Conservation (phyloP, 1,139 yeast species). For the Geotrichum restrictum region DNA sequence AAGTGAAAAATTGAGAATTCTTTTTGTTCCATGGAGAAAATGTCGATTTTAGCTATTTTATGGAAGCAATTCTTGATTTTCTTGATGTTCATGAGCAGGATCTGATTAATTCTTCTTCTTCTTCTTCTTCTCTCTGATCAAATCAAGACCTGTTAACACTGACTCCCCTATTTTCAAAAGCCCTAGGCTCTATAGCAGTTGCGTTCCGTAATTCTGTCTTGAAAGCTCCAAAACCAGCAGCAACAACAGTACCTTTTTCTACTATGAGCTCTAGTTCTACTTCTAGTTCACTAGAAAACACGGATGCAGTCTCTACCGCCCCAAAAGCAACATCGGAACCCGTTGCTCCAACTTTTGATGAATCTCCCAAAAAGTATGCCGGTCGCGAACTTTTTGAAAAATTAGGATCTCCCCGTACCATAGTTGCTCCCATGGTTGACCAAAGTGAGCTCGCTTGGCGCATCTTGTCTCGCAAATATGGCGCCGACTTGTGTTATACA, state of each 20-base stretch:
- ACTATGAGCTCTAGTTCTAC: no score
- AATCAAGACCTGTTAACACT: background rate
- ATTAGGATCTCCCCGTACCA: conserved; percentile 71
- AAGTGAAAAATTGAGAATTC: background rate
- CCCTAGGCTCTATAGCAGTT: conserved; percentile 10
- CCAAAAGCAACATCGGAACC: no score
- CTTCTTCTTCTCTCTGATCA: no score
- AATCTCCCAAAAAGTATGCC: conserved; percentile 19
- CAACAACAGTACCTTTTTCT: no score
- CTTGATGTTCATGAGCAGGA: no score
- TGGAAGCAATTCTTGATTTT: no score
- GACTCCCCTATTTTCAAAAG: conserved; percentile 5
- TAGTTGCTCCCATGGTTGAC: conserved; percentile 99
- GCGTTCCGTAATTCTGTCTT: conserved; percentile 1
- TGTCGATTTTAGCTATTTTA: no score
- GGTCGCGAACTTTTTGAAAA: conserved; percentile 71
- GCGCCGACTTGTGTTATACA: conserved; percentile 90
- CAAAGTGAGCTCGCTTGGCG: conserved; percentile 97
- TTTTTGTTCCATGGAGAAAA: background rate
- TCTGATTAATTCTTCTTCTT: no score
- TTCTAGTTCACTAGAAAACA: background rate
- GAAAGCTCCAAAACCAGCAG: background rate
- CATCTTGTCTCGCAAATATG: conserved; percentile 75
- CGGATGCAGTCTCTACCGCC: background rate
- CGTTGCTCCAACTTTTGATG: no score